Conservation (phyloP, 768 basidiomycete genomes). For the Collybia sordida region DNA sequence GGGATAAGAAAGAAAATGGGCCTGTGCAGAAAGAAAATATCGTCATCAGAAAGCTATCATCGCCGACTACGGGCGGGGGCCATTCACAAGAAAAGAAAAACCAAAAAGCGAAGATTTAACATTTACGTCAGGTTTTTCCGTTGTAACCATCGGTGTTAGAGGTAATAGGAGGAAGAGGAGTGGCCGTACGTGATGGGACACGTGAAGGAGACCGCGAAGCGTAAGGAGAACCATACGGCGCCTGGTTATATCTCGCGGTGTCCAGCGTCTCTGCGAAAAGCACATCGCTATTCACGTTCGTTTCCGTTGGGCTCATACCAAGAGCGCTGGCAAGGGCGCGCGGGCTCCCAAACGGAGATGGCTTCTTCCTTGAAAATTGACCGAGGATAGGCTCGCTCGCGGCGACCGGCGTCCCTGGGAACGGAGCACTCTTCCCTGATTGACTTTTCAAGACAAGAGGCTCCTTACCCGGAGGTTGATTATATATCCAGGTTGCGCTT, state of each 20-base stretch:
- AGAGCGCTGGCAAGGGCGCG: slow-evolving; percentile 51
- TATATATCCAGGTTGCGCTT: slow-evolving; percentile 92
- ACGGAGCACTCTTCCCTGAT: slow-evolving; percentile 26
- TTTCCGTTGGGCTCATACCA: slow-evolving; percentile 28
- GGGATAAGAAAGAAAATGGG: background rate
- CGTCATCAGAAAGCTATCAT: slow-evolving; percentile 2
- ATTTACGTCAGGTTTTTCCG: too few relatives aligned
- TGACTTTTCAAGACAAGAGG: slow-evolving; percentile 23
- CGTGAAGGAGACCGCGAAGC: slow-evolving; percentile 31
- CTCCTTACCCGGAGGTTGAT: slow-evolving; percentile 55
- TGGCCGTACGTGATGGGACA: slow-evolving; percentile 32
- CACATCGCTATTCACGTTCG: slow-evolving; percentile 11
- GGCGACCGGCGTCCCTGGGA: slow-evolving; percentile 34
- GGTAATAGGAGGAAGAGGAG: slow-evolving; percentile 19
- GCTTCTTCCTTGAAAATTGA: slow-evolving; percentile 48
- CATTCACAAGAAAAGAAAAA: slow-evolving; percentile 3
- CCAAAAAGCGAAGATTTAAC: background rate
- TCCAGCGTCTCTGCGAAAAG: slow-evolving; percentile 27
- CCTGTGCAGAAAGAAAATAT: slow-evolving; percentile 2
- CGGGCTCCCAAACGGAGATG: slow-evolving; percentile 49
- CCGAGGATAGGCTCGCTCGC: slow-evolving; percentile 60
- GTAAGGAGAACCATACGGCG: slow-evolving; percentile 43
- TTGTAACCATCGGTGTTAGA: slow-evolving; percentile 9
- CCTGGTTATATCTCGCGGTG: slow-evolving; percentile 34
- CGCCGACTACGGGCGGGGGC: background rate